Percentiles rank a stretch among this genome's conserved stretches.
phyloP scores from a whole-genome alignment of 257 asterid species.

The Jaltomata sinuosa region DNA sequence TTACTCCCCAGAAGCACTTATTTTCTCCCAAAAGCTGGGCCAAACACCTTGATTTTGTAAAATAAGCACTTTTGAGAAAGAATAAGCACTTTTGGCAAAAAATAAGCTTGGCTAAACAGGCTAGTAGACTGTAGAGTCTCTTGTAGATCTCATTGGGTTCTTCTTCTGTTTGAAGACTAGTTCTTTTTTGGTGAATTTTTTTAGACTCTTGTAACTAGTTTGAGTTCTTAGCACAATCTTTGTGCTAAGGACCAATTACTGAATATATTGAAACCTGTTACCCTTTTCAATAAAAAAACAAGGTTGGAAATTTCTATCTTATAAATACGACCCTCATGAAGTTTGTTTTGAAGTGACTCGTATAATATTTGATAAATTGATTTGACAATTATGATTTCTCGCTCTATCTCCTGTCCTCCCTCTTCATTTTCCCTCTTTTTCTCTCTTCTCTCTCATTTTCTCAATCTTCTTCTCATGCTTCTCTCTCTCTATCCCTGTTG shows the following conservation, averaged over 20 bases:
- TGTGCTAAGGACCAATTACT: neutral
- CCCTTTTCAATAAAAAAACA: neutral
- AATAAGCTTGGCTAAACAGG: too few species aligned
- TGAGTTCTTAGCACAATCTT: neutral
- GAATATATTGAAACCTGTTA: neutral
- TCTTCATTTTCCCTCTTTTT: neutral
- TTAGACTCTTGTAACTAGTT: neutral
- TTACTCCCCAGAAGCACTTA: too few species aligned
- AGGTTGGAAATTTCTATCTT: neutral
- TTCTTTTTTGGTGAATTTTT: neutral
- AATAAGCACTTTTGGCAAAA: too few species aligned
- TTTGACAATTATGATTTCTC: neutral
- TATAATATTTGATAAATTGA: neutral
- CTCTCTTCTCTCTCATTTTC: neutral
- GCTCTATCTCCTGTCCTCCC: neutral
- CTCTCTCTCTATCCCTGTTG: neutral
- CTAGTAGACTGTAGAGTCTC: neutral
- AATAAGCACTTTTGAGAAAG: too few species aligned
- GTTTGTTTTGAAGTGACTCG: neutral
- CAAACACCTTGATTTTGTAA: too few species aligned
- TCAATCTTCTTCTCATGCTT: neutral
- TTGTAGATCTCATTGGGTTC: neutral
- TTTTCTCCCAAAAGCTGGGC: too few species aligned
- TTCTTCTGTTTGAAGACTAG: neutral
- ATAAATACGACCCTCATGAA: neutral